These are phyloP conservation scores for Aspergillus fumigatiaffinis DNA, from an alignment of 2,329 filamentous ascomycete genomes.

Conservation along the genomic window DNA sequence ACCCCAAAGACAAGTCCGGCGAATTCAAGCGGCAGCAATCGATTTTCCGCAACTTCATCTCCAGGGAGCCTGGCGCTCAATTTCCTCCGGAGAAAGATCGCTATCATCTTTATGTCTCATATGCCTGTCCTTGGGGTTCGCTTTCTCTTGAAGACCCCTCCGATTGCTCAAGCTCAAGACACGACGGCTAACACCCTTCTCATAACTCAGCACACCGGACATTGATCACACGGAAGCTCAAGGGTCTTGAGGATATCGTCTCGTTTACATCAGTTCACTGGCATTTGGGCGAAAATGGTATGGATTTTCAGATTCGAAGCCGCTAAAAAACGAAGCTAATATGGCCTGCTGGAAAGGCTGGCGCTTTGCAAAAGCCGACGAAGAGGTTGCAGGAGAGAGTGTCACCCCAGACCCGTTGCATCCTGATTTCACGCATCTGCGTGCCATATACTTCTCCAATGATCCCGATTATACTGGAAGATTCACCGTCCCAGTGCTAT, in stretches of 20 bases:
- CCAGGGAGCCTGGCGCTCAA: constrained; percentile 63
- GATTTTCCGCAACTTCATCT: constrained; percentile 77
- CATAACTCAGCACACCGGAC: constrained; percentile 66
- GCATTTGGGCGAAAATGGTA: constrained; percentile 70
- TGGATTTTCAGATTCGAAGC: constrained; percentile 15
- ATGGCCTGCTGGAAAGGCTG: constrained; percentile 54
- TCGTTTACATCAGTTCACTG: constrained; percentile 81
- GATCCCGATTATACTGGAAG: constrained; percentile 70
- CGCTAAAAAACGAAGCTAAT: background rate
- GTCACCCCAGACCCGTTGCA: constrained; percentile 55
- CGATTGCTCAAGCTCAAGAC: background rate
- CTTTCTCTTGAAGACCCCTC: background rate
- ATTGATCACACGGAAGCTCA: constrained; percentile 82
- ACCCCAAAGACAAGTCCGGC: constrained; percentile 70
- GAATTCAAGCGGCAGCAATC: constrained; percentile 90
- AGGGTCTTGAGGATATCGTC: constrained; percentile 85
- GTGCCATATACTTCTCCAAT: constrained; percentile 73
- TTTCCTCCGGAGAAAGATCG: constrained; percentile 83
- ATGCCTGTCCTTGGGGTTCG: constrained; percentile 83
- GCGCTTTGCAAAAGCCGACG: constrained; percentile 70
- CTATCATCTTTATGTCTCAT: constrained; percentile 93
- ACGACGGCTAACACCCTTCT: constrained; percentile 15
- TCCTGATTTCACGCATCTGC: constrained; percentile 66
- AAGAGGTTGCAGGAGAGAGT: constrained; percentile 55
- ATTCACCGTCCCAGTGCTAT: constrained; percentile 83